Base-by-base conservation (phyloP, 1,284 basidiomycete genomes). In the Papiliotrema fonsecae region DNA sequence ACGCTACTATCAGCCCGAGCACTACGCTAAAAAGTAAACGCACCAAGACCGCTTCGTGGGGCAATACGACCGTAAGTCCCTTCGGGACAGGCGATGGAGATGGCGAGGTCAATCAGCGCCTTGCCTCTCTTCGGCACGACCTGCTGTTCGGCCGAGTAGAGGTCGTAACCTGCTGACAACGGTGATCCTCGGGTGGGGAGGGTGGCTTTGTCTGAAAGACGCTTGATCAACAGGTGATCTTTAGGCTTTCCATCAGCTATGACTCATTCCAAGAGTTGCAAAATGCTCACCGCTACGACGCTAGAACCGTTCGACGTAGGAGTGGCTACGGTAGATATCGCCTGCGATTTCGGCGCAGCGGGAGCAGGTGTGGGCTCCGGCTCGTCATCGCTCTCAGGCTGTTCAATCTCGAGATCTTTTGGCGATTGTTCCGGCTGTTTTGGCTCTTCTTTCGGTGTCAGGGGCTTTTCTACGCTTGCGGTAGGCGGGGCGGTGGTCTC, bases 1-100 rank as follows among this genome's bases (percentile, higher is more conserved):
- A 87, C 7, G 96, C 94, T 93, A 34, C 6, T 4, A 46, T 45
- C 49, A 49, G 47, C 22, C n/a, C 30, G 3, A n/a, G 25, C 16
- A 21, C 1, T 30, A 32, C 27, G n/a, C 13, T 24, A 7, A 27
- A 35, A 19, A 11, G 28, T n/a, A 3, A 30, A 68, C 63, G 46
- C 30, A 94, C 92, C 93, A 16, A 97, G 82, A 16, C 96, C 96
- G 65, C 86, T 90, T n/a, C 96, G 82, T 6, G 96, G 94, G 2
- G 96, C 96, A 46, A 99, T 86, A 42, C 96, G 88, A 49, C 94
- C 94, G 69, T 99, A 98, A 5, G 90, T 93, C 0, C 92, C 94
- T 39, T 78, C 76, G 0, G 96, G 96, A 1, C 98, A 88, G n/a
- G 92, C 92, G 50, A 99, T 85, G n/a, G 88, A 88, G 51, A 98